Evolutionary conservation across 305 asterid genomes (phyloP).

Genomic region (Fraxinus velutina): DNA sequence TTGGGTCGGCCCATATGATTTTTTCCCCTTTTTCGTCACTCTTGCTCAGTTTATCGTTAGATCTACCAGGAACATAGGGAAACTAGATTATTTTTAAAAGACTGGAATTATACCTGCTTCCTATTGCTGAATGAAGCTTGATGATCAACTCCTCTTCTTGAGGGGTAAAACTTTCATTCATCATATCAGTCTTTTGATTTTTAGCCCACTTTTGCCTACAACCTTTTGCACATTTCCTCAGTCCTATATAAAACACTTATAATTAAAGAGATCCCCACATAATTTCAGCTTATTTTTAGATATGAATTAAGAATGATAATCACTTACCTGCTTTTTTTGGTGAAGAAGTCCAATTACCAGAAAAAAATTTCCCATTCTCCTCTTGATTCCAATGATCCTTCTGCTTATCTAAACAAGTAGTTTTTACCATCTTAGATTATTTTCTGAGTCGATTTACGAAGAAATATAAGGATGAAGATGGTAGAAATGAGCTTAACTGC

Average conservation of each 20-base stretch:
- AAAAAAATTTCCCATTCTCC: slow-evolving; percentile 27
- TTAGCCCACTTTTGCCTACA: slow-evolving; percentile 43
- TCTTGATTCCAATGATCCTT: slow-evolving; percentile 42
- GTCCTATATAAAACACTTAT: slow-evolving; percentile 28
- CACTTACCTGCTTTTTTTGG: slow-evolving; percentile 45
- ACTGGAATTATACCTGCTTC: slow-evolving; percentile 58
- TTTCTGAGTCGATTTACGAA: not conserved
- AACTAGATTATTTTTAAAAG: not conserved
- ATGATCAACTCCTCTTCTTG: slow-evolving; percentile 83
- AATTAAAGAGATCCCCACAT: not conserved
- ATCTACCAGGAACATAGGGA: not conserved
- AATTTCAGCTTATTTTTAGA: not conserved
- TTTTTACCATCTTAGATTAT: slow-evolving; percentile 46
- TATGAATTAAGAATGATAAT: not conserved
- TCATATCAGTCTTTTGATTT: slow-evolving; percentile 35
- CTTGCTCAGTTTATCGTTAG: not conserved
- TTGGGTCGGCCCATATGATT: not conserved
- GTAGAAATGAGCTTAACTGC: slow-evolving; percentile 16
- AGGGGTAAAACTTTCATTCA: slow-evolving; percentile 52
- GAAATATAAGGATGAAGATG: not conserved
- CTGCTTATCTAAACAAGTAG: slow-evolving; percentile 38
- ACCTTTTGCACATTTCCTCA: slow-evolving; percentile 51
- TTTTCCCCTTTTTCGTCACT: not conserved
- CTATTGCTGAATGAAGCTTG: slow-evolving; percentile 77
- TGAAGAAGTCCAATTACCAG: slow-evolving; percentile 38